Evolutionary conservation across 202 grass and related monocot genomes (phyloP).

Genomic region (Cymbopogon flexuosus): DNA sequence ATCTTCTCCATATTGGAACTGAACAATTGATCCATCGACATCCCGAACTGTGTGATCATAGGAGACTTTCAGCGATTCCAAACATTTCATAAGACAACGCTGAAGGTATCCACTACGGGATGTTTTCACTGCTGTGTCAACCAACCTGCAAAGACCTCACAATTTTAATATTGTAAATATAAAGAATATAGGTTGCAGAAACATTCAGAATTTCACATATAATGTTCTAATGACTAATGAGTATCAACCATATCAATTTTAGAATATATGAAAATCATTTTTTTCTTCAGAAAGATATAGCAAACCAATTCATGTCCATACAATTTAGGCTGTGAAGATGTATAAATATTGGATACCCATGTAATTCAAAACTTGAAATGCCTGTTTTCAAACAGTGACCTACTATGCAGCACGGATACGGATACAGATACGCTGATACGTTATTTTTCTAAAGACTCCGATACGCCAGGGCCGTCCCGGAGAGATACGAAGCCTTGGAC

Average conservation of each 20-base stretch:
- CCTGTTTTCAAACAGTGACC: not conserved
- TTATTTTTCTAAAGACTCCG: no score
- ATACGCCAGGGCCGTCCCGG: no score
- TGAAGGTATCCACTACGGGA: conserved; percentile 96
- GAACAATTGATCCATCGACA: conserved; percentile 90
- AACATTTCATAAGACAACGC: conserved; percentile 83
- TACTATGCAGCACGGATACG: no score
- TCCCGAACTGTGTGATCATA: conserved; percentile 92
- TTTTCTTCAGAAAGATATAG: not conserved
- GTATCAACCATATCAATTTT: not conserved
- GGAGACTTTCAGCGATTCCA: conserved; percentile 76
- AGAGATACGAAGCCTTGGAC: no score
- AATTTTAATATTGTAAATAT: conserved; percentile 22
- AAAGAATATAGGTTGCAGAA: conserved; percentile 1
- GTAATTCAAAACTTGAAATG: not conserved
- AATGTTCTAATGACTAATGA: not conserved
- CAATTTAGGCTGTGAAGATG: not conserved
- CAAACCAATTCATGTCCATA: not conserved
- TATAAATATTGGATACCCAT: not conserved
- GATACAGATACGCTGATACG: no score
- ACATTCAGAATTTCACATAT: not conserved
- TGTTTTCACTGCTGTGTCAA: conserved; percentile 92
- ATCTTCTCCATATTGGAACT: conserved; percentile 86
- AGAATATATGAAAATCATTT: not conserved
- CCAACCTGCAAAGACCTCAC: conserved; percentile 47